Conservation (phyloP, 305 asterid genomes). For the Stenogyne calaminthoides region DNA sequence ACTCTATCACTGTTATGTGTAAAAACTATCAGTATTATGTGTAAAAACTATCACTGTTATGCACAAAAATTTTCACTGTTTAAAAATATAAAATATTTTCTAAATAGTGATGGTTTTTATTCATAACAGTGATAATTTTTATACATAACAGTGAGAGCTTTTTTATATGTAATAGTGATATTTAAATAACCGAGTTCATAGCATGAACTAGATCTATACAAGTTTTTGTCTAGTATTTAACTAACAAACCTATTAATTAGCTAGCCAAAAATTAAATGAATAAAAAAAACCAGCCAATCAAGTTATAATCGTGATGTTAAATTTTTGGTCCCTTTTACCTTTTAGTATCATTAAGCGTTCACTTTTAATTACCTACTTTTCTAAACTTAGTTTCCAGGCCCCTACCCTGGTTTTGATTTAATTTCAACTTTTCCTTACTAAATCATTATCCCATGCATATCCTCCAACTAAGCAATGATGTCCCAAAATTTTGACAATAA, state of each 20-base stretch:
- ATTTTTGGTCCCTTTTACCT: not conserved
- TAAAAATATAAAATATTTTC: too few species aligned
- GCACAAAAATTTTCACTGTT: too few species aligned
- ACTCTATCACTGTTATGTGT: too few species aligned
- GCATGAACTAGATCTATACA: too few species aligned
- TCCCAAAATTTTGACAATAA: not conserved
- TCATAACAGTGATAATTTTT: too few species aligned
- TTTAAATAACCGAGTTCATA: too few species aligned
- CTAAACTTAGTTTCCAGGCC: slow-evolving; percentile 26
- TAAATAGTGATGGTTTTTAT: too few species aligned
- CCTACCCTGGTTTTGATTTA: slow-evolving; percentile 29
- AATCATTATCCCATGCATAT: slow-evolving; percentile 29
- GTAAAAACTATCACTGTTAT: too few species aligned
- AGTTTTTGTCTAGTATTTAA: too few species aligned
- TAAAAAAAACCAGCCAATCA: not conserved
- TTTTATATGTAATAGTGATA: too few species aligned
- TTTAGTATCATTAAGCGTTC: not conserved
- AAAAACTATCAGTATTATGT: too few species aligned
- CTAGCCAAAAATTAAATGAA: not conserved
- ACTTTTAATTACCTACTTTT: not conserved
- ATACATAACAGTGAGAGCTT: too few species aligned
- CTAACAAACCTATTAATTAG: not conserved
- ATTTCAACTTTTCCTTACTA: slow-evolving; percentile 17
- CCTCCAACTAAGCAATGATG: slow-evolving; percentile 31
- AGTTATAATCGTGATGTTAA: not conserved